Base-by-base conservation (phyloP, 345 rosid genomes). In the Pelargonium nanum region DNA sequence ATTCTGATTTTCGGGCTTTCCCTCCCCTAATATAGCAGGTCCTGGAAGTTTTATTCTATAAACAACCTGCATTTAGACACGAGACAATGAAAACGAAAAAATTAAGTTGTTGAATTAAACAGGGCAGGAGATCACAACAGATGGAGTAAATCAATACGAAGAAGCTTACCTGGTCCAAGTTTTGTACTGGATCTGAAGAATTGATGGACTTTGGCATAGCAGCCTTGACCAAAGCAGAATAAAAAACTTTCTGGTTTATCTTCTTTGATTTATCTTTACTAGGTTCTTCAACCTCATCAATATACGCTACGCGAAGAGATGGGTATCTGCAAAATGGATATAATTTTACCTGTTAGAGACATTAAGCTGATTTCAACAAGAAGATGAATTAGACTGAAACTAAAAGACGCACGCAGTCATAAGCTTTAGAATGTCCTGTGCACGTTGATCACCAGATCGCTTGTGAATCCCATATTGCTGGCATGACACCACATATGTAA, bases 1-100 rank as follows among this genome's bases (percentile, higher is more conserved):
- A 68, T 94, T 90, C 72, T 94, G 97, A 77, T 94, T 94, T 82
- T 94, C 99, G 51, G 99, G 97, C 74, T 94, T 94, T 64, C 99
- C 99, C 74, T 94, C 99, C 45, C 99, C 99, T 78, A 94, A 74
- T 56, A 86, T 94, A 57, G 99, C 91, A 75, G 88, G 88, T 64
- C 99, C 99, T 3, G 99, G 99, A 74, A 94, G 97, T 74, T 74
- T 86, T 57, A 94, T 94, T 65, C 85, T 74, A 75, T 94, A 94
- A 69, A 94, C 84, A 71, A 88, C 93, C 99, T 94, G 82, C 21
- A 34, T 34, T 34, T 34, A 34, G 13, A 34, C 45, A 34, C 13
- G 45, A 34, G 12, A 4, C 45, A 34, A 10, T 34, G 6, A 9
- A 34, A 34, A 34, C 12, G 45, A 34, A 34, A 34, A 34, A 3